Percentiles rank a stretch among this genome's conserved stretches.
Evolutionary conservation across 2,329 filamentous ascomycete genomes (phyloP).

Genomic region (Myriosclerotinia duriaeana): DNA sequence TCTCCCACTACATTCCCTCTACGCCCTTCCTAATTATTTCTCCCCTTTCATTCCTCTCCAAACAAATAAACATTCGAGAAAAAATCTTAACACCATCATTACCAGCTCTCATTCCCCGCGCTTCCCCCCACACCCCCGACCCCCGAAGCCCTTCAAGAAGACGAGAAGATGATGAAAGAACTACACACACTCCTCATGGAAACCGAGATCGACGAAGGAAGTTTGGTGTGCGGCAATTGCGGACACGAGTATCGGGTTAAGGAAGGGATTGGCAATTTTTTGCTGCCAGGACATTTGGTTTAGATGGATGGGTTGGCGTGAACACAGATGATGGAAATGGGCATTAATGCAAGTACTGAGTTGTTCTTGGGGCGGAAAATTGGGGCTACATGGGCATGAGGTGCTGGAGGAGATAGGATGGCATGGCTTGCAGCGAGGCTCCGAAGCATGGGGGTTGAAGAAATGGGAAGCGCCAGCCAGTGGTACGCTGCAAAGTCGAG

Average conservation of each 20-base stretch:
- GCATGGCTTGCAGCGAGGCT: not conserved
- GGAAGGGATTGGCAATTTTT: slow-evolving; percentile 94
- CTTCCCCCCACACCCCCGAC: slow-evolving; percentile 66
- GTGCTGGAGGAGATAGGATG: not conserved
- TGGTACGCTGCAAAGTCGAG: not conserved
- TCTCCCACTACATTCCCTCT: not conserved
- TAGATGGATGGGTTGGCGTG: slow-evolving; percentile 33
- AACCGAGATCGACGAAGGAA: slow-evolving; percentile 86
- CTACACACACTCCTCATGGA: slow-evolving; percentile 81
- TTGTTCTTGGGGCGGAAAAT: not conserved
- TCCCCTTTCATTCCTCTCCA: not conserved
- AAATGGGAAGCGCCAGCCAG: rapidly evolving
- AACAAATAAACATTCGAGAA: slow-evolving; percentile 17
- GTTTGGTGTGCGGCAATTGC: slow-evolving; percentile 86
- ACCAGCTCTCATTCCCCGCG: slow-evolving; percentile 73
- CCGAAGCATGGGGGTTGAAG: not conserved
- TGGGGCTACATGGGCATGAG: not conserved
- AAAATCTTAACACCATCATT: not conserved
- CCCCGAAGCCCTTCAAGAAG: slow-evolving; percentile 58
- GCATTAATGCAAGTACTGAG: not conserved
- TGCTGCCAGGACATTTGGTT: slow-evolving; percentile 89
- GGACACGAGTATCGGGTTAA: slow-evolving; percentile 92
- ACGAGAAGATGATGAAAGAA: slow-evolving; percentile 72
- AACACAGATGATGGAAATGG: not conserved
- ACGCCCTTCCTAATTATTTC: not conserved